A percentile compares a stretch with the other conserved stretches of the same genome.
Conservation (phyloP, 768 basidiomycete species). For the Chalciporus pseudorubinellus region DNA sequence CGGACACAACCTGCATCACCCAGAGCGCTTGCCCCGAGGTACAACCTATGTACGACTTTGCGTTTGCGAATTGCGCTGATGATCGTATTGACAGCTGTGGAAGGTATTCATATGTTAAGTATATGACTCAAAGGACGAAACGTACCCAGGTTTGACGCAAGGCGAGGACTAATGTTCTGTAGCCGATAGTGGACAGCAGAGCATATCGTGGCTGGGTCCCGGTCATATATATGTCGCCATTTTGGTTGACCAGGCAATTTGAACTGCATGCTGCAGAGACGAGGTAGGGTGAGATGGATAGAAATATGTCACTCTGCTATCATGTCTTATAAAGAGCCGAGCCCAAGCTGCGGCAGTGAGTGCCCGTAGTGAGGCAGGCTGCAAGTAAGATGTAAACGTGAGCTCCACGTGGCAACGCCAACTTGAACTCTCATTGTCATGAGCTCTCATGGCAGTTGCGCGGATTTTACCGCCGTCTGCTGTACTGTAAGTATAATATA, state of each 20-base stretch:
- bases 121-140: background rate
- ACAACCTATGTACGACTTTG: slow-evolving; percentile 49
- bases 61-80: slow-evolving; percentile 46
- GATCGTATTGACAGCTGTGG: slow-evolving; percentile 49
- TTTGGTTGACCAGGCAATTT: slow-evolving; percentile 18
- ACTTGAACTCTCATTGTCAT: too few species aligned
- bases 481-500: too few species aligned
- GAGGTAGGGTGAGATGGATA: background rate
- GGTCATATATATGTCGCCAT: slow-evolving; percentile 23
- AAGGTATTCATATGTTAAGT: background rate
- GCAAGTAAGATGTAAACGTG: too few species aligned
- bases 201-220: slow-evolving; percentile 31
- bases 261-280: slow-evolving; percentile 22
- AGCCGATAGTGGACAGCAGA: slow-evolving; percentile 22
- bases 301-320: background rate
- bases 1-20: slow-evolving; percentile 55
- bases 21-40: slow-evolving; percentile 55
- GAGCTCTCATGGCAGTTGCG: too few species aligned
- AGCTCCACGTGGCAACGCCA: too few species aligned
- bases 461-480: too few species aligned
- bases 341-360: background rate
- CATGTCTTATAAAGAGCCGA: background rate
- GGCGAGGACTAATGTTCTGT: slow-evolving; percentile 27
- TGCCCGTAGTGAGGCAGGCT: background rate
- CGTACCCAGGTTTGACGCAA: slow-evolving; percentile 30